Evolutionary conservation across 1,284 basidiomycete genomes (phyloP).

Genomic region (Coriolopsis trogii): DNA sequence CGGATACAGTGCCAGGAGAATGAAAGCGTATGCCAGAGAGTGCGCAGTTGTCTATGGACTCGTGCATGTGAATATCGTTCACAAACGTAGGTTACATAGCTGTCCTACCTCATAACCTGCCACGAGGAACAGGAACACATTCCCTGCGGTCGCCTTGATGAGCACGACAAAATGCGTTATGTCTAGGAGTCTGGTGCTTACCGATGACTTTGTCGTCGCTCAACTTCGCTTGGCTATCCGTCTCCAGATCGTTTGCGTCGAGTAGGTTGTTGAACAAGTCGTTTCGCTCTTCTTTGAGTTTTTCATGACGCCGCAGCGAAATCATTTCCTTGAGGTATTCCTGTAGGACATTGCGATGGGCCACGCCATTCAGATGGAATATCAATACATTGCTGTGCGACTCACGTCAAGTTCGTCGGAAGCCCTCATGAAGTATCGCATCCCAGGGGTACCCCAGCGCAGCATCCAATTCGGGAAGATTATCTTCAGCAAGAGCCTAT

Average conservation of each 20-base stretch:
- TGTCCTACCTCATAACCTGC: constrained; percentile 63
- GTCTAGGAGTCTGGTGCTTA: constrained; percentile 30
- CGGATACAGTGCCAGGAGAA: constrained; percentile 53
- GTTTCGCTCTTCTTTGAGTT: constrained; percentile 45
- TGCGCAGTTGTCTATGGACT: constrained; percentile 49
- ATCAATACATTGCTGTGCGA: too few species aligned
- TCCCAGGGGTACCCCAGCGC: constrained; percentile 37
- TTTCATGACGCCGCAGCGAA: constrained; percentile 39
- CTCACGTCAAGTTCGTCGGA: constrained; percentile 53
- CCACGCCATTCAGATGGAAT: too few species aligned
- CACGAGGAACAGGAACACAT: constrained; percentile 48
- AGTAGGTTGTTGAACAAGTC: constrained; percentile 61
- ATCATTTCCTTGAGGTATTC: constrained; percentile 62
- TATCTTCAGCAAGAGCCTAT: constrained; percentile 45
- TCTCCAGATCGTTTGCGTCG: constrained; percentile 46
- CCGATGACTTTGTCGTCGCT: constrained; percentile 54
- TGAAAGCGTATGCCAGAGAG: constrained; percentile 61
- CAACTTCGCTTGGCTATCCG: constrained; percentile 38
- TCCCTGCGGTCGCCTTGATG: constrained; percentile 38
- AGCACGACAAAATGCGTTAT: neutral
- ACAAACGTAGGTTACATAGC: neutral
- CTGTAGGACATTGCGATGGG: constrained; percentile 38
- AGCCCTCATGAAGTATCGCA: constrained; percentile 41
- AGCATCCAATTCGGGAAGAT: constrained; percentile 49
- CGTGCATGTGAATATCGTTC: neutral